Conservation (phyloP, 129 eudicot species). For the Helianthus annuus region DNA sequence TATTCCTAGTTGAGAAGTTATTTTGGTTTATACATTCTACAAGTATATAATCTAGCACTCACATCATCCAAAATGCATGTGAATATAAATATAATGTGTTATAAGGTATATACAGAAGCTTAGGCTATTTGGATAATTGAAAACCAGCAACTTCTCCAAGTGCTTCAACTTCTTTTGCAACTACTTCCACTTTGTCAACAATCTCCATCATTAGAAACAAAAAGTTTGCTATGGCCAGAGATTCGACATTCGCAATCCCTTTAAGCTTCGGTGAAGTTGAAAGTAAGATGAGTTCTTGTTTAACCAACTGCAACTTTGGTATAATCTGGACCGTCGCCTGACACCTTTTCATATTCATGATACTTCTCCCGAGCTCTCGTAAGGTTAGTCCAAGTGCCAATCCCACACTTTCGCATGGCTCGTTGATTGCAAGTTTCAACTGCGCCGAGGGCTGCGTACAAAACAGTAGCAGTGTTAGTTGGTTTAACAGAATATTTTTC, state of each 20-base stretch:
- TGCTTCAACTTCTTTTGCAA: slow-evolving; percentile 66
- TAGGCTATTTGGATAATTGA: slow-evolving; percentile 29
- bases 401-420: slow-evolving; percentile 52
- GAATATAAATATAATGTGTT: not conserved
- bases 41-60: slow-evolving; percentile 8
- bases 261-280: slow-evolving; percentile 31
- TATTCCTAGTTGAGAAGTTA: not conserved
- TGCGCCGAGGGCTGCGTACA: slow-evolving; percentile 48
- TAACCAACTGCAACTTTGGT: slow-evolving; percentile 53
- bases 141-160: slow-evolving; percentile 62
- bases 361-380: slow-evolving; percentile 68
- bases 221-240: slow-evolving; percentile 55
- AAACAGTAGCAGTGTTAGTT: slow-evolving; percentile 8
- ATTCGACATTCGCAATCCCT: slow-evolving; percentile 39
- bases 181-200: slow-evolving; percentile 52
- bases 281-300: slow-evolving; percentile 40
- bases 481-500: not conserved
- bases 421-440: slow-evolving; percentile 47
- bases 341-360: slow-evolving; percentile 58
- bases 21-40: slow-evolving; percentile 19
- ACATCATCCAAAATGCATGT: slow-evolving; percentile 12
- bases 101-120: not conserved
- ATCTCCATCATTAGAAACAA: slow-evolving; percentile 56
- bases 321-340: slow-evolving; percentile 36
- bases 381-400: slow-evolving; percentile 45